Base-by-base conservation (phyloP, 1,139 yeast species). In the Eremothecium sinecaudum region DNA sequence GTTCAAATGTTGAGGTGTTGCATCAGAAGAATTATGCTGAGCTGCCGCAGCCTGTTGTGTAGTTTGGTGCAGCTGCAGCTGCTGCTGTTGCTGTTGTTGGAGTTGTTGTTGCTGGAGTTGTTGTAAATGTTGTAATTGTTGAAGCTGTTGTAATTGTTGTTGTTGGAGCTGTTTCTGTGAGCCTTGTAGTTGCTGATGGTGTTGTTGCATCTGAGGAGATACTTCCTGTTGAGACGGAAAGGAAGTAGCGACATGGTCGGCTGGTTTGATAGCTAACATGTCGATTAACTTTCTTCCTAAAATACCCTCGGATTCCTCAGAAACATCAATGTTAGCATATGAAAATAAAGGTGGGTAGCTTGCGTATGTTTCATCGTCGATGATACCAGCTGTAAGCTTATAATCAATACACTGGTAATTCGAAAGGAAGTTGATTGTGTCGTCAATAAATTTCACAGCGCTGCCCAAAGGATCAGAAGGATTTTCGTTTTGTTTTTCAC, bases 281-380 rank as follows among this genome's bases (percentile, higher is more conserved):
- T 54, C 54, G 15, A 60, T 48, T 22, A 61, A 44, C 38, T 53
- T 61, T 31, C 43, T 45, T n/a, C 47, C 46, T 33, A 52, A 33
- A 4, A 45, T 47, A 26, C 51, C 50, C 5, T 53, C 48, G 28
- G 57, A 46, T 24, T 54, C 45, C 21, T 55, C 40, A 3, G 51
- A 34, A 19, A 47, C 37, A 12, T 47, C 46, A 20, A 51, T 52
- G 17, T 53, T 51, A 10, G 56, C 55, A 53, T 63, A 65, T 2
- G 72, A 56, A 47, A 69, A 69, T 38, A 67, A 51, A 6, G 69
- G 58, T 8, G 73, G 72, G 38, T 59, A 56, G 17, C 51, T 43
- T 12, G 46, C 44, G 39, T 59, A 50, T 3, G 57, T 60, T 12
- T 53, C 59, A 6, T 61, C 60, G 24, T 56, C 56, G 15, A 66